These are phyloP conservation scores for Pichia sp. DNA, from an alignment of 1,139 yeast genomes.

Conservation along the genomic window DNA sequence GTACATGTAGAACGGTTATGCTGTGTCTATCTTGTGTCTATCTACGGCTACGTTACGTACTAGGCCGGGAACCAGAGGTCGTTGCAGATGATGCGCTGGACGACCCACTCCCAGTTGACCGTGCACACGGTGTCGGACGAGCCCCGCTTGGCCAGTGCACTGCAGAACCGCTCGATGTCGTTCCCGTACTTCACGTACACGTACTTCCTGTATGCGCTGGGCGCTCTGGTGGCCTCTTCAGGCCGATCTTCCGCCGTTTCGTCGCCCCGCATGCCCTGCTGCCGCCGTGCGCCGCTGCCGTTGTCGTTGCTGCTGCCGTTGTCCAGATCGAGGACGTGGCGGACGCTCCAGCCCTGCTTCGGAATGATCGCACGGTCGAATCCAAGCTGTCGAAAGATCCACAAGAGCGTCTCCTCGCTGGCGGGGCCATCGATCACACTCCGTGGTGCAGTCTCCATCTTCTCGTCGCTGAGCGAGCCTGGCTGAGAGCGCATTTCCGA, in stretches of 20 bases:
- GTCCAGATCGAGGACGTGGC: background rate
- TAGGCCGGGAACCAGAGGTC: background rate
- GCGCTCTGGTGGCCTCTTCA: too few species aligned
- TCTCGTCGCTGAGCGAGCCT: background rate
- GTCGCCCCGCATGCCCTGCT: background rate
- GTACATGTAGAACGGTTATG: too few species aligned
- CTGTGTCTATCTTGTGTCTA: too few species aligned
- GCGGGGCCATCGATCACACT: slow-evolving; percentile 8
- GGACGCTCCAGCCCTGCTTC: background rate
- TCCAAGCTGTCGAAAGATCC: slow-evolving; percentile 12
- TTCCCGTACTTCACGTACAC: slow-evolving; percentile 8
- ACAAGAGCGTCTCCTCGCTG: slow-evolving; percentile 11
- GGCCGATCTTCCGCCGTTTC: too few species aligned
- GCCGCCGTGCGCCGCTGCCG: background rate
- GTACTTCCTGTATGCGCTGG: background rate
- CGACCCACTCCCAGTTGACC: slow-evolving; percentile 70
- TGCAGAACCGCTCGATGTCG: background rate
- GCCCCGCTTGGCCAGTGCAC: background rate
- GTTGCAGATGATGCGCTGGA: slow-evolving; percentile 54
- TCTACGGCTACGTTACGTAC: too few species aligned
- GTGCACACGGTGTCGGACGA: too few species aligned
- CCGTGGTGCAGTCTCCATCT: background rate
- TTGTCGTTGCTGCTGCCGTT: background rate
- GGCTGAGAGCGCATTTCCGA: background rate
- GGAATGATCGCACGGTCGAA: slow-evolving; percentile 2